These are phyloP conservation scores for Mycothermus thermophilus DNA, from an alignment of 495 filamentous ascomycete species.

Conservation along the genomic window DNA sequence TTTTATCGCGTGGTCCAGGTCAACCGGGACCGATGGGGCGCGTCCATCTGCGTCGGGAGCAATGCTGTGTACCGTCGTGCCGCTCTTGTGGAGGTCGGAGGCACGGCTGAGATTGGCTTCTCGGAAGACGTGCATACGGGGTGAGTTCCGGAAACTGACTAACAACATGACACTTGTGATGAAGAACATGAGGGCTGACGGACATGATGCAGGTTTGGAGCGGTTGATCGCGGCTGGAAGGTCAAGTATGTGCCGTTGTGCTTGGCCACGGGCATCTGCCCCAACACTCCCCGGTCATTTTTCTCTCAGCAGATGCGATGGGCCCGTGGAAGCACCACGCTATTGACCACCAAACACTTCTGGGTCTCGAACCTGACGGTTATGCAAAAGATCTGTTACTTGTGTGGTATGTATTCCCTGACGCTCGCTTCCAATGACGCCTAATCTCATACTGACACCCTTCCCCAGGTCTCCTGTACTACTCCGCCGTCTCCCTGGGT, in stretches of 20 bases:
- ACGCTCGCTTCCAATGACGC: background rate
- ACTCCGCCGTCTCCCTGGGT: constrained; percentile 20
- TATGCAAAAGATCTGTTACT: constrained; percentile 22
- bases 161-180: no score
- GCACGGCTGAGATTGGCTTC: constrained; percentile 23
- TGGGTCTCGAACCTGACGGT: constrained; percentile 18
- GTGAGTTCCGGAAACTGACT: constrained; percentile 7
- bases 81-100: constrained; percentile 16
- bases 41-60: constrained; percentile 21
- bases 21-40: constrained; percentile 19
- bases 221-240: constrained; percentile 22
- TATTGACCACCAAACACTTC: constrained; percentile 20
- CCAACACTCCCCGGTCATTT: constrained; percentile 21
- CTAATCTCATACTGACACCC: no score
- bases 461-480: constrained; percentile 20
- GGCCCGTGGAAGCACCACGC: constrained; percentile 20
- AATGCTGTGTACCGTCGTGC: constrained; percentile 19
- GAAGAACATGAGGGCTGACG: no score
- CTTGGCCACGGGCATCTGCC: constrained; percentile 21
- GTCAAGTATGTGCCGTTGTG: constrained; percentile 22
- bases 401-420: constrained; percentile 11
- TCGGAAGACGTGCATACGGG: constrained; percentile 24
- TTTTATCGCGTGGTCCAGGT: constrained; percentile 24
- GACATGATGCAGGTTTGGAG: constrained; percentile 18
- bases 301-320: constrained; percentile 26